Percentiles rank a stretch among this genome's conserved stretches.
Evolutionary conservation across 352 stramenopile species (phyloP).

Genomic region (Globisporangium alternatum): DNA sequence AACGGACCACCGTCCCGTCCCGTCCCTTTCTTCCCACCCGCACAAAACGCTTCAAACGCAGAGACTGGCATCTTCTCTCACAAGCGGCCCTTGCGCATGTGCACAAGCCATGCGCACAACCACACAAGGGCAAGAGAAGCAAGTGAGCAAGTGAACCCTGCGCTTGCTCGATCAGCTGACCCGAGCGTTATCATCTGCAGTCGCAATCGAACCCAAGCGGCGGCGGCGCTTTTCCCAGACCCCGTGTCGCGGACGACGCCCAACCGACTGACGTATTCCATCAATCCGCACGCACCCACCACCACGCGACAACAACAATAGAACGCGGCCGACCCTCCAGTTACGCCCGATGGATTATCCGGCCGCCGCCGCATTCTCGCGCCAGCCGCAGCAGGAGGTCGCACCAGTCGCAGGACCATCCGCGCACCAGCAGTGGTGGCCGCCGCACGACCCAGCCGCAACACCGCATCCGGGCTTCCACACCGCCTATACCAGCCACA

Average conservation of each 20-base stretch:
- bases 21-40: no score
- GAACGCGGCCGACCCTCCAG: background rate
- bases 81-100: no score
- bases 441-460: background rate
- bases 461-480: background rate
- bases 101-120: background rate
- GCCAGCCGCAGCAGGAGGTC: background rate
- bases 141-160: background rate
- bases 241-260: background rate
- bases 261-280: background rate
- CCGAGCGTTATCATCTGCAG: background rate
- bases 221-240: background rate
- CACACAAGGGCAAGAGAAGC: background rate
- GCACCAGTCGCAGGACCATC: background rate
- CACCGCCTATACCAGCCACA: background rate
- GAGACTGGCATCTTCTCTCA: background rate
- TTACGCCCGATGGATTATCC: conserved; percentile 4
- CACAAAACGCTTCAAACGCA: background rate
- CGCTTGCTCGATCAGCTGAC: background rate
- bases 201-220: background rate
- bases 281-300: background rate
- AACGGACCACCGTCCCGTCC: no score
- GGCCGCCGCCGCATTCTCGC: background rate
- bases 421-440: background rate
- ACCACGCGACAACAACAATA: background rate